Conservation (phyloP, 2,329 filamentous ascomycete genomes). For the Parafenestella ontariensis region DNA sequence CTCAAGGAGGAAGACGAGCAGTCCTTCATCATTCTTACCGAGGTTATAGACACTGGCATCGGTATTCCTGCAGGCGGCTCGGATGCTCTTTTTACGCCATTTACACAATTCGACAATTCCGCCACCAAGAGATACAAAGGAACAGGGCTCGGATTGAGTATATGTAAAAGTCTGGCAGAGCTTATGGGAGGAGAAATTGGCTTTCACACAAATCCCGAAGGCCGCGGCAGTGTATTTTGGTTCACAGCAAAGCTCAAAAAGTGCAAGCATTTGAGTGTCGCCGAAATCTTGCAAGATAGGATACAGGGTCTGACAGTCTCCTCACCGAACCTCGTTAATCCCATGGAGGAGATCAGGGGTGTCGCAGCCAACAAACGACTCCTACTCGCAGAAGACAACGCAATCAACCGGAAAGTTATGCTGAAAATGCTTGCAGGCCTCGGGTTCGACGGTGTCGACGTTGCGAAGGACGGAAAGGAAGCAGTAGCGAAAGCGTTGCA, state of each 20-base stretch:
- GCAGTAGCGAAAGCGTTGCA: conserved; percentile 44
- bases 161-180: conserved; percentile 63
- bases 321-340: conserved; percentile 11
- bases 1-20: conserved; percentile 53
- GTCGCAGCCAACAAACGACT: conserved; percentile 33
- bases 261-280: conserved; percentile 27
- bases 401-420: conserved; percentile 57
- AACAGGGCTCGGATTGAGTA: conserved; percentile 64
- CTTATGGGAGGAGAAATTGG: conserved; percentile 64
- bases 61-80: conserved; percentile 57
- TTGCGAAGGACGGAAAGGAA: conserved; percentile 52
- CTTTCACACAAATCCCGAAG: conserved; percentile 55
- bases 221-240: conserved; percentile 60
- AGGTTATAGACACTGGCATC: conserved; percentile 63
- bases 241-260: conserved; percentile 53
- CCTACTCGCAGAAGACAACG: conserved; percentile 58
- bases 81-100: conserved; percentile 62
- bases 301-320: conserved; percentile 13
- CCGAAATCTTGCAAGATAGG: conserved; percentile 20
- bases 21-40: conserved; percentile 57
- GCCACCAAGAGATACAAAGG: conserved; percentile 63
- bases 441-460: conserved; percentile 42
- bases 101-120: conserved; percentile 63
- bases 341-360: conserved; percentile 29
- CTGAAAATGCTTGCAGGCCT: conserved; percentile 54